Evolutionary conservation across 352 stramenopile species (phyloP).

Genomic region (Phytophthora ohioensis): DNA sequence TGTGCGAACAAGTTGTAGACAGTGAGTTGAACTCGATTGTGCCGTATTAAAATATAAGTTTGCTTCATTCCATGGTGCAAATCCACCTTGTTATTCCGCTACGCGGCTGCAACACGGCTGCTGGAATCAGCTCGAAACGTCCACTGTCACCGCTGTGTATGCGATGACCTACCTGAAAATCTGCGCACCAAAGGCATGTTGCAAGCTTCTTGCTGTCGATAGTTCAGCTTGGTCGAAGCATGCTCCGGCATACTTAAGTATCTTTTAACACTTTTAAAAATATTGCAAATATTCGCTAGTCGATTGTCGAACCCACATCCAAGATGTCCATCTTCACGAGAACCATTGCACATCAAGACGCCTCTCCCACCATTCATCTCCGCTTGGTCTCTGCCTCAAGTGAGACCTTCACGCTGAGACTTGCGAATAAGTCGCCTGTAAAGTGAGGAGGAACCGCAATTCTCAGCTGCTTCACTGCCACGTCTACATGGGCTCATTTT

Average conservation of each 20-base stretch:
- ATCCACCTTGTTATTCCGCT: not conserved
- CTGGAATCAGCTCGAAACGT: not conserved
- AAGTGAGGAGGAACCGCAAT: not conserved
- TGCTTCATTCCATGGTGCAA: not conserved
- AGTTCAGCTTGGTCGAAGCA: too few relatives aligned
- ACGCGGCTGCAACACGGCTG: not conserved
- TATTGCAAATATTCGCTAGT: constrained; percentile 9
- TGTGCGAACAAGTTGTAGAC: not conserved
- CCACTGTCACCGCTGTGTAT: too few relatives aligned
- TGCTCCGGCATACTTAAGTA: too few relatives aligned
- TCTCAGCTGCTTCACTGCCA: constrained; percentile 18
- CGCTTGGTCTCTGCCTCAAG: constrained; percentile 25
- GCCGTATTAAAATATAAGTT: not conserved
- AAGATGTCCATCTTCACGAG: constrained; percentile 6
- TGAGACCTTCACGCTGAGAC: constrained; percentile 6
- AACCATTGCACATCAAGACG: constrained; percentile 23
- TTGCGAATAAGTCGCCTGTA: constrained; percentile 19
- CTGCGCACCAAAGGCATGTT: too few relatives aligned
- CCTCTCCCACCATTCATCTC: constrained; percentile 21
- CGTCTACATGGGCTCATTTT: constrained; percentile 17
- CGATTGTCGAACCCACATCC: not conserved
- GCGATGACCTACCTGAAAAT: too few relatives aligned
- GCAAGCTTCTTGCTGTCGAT: too few relatives aligned
- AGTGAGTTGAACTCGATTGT: not conserved
- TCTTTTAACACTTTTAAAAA: too few relatives aligned